These are phyloP conservation scores for Hydrangea macrophylla DNA, from an alignment of 148 eudicot genomes.

Conservation along the genomic window DNA sequence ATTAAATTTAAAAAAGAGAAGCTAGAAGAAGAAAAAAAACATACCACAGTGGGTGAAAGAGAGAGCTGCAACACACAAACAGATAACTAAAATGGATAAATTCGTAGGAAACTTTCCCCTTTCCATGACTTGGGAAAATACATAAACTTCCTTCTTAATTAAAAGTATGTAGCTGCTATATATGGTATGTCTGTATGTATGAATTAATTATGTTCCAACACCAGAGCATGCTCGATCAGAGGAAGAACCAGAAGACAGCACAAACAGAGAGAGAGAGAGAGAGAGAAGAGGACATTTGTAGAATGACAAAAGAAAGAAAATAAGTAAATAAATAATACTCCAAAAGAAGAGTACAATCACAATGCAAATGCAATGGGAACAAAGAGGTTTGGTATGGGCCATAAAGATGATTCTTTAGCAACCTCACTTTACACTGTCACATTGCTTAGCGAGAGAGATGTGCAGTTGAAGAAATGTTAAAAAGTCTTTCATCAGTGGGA, in stretches of 20 bases:
- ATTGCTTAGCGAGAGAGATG: constrained; percentile 25
- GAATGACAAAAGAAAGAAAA: not conserved
- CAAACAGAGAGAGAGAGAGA: not conserved
- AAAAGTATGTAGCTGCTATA: too few species aligned
- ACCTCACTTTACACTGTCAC: constrained; percentile 24
- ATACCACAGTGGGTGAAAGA: constrained; percentile 27
- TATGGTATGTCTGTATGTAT: too few species aligned
- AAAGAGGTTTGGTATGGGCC: not conserved
- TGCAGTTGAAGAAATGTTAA: constrained; percentile 35
- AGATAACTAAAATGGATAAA: constrained; percentile 17
- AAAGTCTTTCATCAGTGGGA: not conserved
- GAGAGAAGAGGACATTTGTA: not conserved
- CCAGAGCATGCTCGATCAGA: not conserved
- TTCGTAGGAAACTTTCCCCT: constrained; percentile 11
- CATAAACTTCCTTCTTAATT: not conserved
- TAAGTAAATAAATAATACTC: too few species aligned
- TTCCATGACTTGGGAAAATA: constrained; percentile 16
- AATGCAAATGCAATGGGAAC: constrained; percentile 5
- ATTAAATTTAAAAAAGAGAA: too few species aligned
- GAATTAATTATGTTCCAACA: too few species aligned
- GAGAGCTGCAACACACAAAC: constrained; percentile 23
- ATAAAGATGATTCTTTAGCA: constrained; percentile 38
- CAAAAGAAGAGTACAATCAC: too few species aligned
- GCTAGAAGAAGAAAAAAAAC: not conserved
- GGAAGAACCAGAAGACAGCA: too few species aligned